Evolutionary conservation across 805 yeast species (phyloP).

Genomic region (Yarrowia sp.): DNA sequence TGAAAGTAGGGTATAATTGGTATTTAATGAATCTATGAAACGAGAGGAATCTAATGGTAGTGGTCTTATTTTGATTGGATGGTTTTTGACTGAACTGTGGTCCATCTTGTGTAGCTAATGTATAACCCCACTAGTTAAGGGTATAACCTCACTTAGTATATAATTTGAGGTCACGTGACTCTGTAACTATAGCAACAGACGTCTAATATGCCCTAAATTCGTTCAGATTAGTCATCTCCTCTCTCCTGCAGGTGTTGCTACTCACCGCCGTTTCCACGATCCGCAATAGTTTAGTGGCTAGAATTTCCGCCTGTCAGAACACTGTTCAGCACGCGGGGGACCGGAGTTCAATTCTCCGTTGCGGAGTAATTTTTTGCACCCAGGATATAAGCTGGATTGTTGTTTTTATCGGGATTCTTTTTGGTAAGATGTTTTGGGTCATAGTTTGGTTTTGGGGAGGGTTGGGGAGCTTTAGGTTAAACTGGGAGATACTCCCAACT

Average conservation of each 20-base stretch:
- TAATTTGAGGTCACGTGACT: too few species aligned
- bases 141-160: too few species aligned
- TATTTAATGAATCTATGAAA: background rate
- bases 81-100: background rate
- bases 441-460: background rate
- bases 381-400: background rate
- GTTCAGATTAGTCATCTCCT: background rate
- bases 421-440: background rate
- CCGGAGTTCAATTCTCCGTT: conserved; percentile 26
- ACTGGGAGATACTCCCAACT: too few species aligned
- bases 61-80: background rate
- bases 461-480: too few species aligned
- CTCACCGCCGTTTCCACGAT: background rate
- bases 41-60: too few species aligned
- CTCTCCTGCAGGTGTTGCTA: too few species aligned
- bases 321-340: conserved; percentile 23
- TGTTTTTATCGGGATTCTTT: background rate
- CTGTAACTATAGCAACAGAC: too few species aligned
- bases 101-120: too few species aligned
- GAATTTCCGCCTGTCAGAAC: conserved; percentile 43
- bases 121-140: too few species aligned
- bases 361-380: conserved; percentile 9
- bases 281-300: conserved; percentile 42
- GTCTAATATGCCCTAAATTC: background rate
- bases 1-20: background rate